Percentiles rank a stretch among this genome's conserved stretches.
These are phyloP conservation scores for Aspergillus fischeri DNA, from an alignment of 2,329 filamentous ascomycete species.

Conservation along the genomic window DNA sequence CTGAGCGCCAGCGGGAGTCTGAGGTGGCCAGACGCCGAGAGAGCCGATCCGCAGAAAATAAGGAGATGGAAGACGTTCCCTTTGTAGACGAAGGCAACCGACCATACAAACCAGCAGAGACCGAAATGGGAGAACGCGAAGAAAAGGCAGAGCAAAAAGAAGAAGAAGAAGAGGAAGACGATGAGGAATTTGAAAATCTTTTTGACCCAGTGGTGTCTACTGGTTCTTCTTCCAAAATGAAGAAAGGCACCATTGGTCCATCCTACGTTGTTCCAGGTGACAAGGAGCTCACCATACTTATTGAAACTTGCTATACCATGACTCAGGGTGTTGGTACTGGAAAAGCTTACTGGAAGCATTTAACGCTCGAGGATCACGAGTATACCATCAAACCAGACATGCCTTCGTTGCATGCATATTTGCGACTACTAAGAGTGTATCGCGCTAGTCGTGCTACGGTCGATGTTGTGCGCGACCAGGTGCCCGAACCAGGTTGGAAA, in stretches of 20 bases:
- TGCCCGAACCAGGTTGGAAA: conserved; percentile 45
- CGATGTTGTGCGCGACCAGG: conserved; percentile 52
- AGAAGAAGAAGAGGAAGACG: conserved; percentile 21
- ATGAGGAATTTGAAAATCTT: conserved; percentile 26
- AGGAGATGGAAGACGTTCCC: conserved; percentile 23
- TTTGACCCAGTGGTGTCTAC: conserved; percentile 32
- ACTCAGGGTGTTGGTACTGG: conserved; percentile 60
- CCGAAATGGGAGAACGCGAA: conserved; percentile 10
- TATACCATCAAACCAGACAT: conserved; percentile 66
- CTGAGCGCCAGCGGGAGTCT: conserved; percentile 3
- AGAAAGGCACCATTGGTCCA: conserved; percentile 4
- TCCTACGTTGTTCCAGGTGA: conserved; percentile 47
- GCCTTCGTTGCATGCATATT: conserved; percentile 64
- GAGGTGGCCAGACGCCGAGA: not conserved
- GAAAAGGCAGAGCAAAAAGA: conserved; percentile 7
- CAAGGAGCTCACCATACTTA: conserved; percentile 62
- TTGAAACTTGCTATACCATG: conserved; percentile 57
- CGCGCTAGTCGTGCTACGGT: conserved; percentile 62
- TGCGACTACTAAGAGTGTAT: conserved; percentile 62
- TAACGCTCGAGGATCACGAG: conserved; percentile 50
- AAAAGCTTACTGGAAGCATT: conserved; percentile 70
- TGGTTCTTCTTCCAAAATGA: not conserved
- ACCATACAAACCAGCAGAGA: conserved; percentile 17
- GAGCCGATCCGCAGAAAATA: not conserved
- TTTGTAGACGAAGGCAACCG: conserved; percentile 26